Evolutionary conservation across 106 monocot genomes (phyloP).

Genomic region (Apostasia shenzhenica): DNA sequence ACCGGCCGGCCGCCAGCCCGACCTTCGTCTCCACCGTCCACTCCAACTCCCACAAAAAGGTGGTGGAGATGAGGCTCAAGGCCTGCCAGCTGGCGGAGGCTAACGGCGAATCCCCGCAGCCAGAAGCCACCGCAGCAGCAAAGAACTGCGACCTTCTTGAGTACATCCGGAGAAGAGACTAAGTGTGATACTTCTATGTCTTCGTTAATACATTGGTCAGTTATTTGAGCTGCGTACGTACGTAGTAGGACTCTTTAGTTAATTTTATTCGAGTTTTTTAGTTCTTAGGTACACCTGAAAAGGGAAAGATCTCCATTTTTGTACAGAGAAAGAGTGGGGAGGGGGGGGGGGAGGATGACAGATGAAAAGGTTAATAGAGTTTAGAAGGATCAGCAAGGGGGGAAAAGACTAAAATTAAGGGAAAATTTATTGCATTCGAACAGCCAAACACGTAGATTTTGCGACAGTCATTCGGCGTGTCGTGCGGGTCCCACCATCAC

Average conservation of each 20-base stretch:
- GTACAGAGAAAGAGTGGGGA: background rate
- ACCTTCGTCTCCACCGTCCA: constrained; percentile 20
- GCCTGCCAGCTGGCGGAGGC: background rate
- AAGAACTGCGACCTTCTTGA: constrained; percentile 4
- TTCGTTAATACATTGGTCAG: too few species aligned
- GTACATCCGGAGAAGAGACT: constrained; percentile 4
- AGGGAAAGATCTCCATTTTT: background rate
- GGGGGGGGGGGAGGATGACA: background rate
- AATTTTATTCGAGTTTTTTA: too few species aligned
- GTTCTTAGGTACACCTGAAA: too few species aligned
- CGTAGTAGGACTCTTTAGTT: too few species aligned
- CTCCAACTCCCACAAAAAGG: constrained; percentile 5
- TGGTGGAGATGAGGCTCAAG: constrained; percentile 4
- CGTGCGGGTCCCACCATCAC: background rate
- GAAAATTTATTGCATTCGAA: too few species aligned
- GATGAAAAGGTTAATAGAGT: background rate
- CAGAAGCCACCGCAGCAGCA: background rate
- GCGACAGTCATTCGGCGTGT: background rate
- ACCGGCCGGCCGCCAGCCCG: constrained; percentile 19
- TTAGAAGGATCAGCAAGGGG: background rate
- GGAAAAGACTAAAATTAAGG: too few species aligned
- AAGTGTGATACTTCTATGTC: background rate
- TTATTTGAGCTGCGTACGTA: too few species aligned
- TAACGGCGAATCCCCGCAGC: background rate
- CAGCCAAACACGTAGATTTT: too few species aligned